Evolutionary conservation across 768 basidiomycete genomes (phyloP).

Genomic region (Hemileccinum rubropunctum): DNA sequence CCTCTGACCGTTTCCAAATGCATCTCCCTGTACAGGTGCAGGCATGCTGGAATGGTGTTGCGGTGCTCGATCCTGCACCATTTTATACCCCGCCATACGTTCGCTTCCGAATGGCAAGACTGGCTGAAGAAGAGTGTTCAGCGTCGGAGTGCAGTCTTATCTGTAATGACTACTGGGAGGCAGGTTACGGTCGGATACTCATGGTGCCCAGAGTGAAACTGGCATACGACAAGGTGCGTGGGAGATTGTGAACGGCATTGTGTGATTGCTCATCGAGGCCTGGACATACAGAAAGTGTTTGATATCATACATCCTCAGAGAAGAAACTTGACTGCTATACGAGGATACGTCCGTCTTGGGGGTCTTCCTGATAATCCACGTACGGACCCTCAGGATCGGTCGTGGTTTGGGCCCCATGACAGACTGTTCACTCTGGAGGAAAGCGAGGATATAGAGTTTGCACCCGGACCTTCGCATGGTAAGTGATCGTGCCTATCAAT

Average conservation of each 20-base stretch:
- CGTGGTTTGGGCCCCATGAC: conserved; percentile 98
- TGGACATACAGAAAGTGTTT: conserved; percentile 72
- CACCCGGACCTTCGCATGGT: conserved; percentile 85
- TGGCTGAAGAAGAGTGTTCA: conserved; percentile 88
- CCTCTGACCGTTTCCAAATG: conserved; percentile 77
- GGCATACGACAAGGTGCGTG: conserved; percentile 83
- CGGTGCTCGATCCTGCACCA: conserved; percentile 91
- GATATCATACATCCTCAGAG: conserved; percentile 91
- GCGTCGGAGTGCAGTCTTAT: conserved; percentile 95
- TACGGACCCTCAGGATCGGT: conserved; percentile 95
- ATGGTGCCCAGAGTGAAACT: conserved; percentile 98
- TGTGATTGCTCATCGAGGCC: conserved; percentile 1
- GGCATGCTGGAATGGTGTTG: conserved; percentile 98
- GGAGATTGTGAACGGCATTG: neutral
- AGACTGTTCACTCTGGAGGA: conserved; percentile 91
- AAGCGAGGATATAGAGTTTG: conserved; percentile 70
- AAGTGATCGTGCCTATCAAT: neutral
- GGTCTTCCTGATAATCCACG: conserved; percentile 94
- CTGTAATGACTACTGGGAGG: conserved; percentile 98
- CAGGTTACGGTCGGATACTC: conserved; percentile 93
- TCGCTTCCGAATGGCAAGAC: conserved; percentile 91
- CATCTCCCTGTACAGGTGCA: conserved; percentile 97
- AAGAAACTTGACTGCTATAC: conserved; percentile 92
- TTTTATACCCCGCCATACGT: conserved; percentile 91
- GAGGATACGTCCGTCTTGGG: conserved; percentile 92